Percentiles rank a stretch among this genome's conserved stretches.
Conservation (phyloP, 306 rosid genomes). For the Pterocarpus santalinus region DNA sequence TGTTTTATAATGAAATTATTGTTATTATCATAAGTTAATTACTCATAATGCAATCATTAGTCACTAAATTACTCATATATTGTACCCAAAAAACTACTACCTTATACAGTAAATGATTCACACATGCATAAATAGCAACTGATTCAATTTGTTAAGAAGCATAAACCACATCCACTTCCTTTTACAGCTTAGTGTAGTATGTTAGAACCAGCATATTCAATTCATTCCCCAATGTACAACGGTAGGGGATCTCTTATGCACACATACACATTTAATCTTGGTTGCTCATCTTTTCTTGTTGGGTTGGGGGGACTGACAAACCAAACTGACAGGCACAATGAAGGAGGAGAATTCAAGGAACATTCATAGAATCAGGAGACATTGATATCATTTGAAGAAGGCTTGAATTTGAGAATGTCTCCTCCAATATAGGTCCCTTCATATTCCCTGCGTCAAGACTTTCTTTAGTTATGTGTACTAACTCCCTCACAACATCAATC, state of each 20-base stretch:
- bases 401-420: conserved; percentile 95
- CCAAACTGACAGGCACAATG: not conserved
- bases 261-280: conserved; percentile 20
- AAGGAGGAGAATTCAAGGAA: conserved; percentile 54
- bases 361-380: conserved; percentile 91
- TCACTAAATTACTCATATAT: not conserved
- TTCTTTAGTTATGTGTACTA: conserved; percentile 64
- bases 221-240: conserved; percentile 44
- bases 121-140: conserved; percentile 37
- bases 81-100: not conserved
- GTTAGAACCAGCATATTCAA: conserved; percentile 39
- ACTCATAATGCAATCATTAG: conserved; percentile 2
- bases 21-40: not conserved
- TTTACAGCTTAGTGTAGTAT: conserved; percentile 30
- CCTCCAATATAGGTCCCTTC: conserved; percentile 73
- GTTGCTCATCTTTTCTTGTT: not conserved
- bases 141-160: conserved; percentile 35
- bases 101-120: conserved; percentile 1
- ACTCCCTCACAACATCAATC: conserved; percentile 79
- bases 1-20: too few relatives aligned
- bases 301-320: too few relatives aligned
- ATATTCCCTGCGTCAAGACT: conserved; percentile 60
- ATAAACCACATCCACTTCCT: conserved; percentile 33
- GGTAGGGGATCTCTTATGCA: conserved; percentile 35
- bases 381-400: conserved; percentile 98